These are phyloP conservation scores for Gracilaria vermiculophylla DNA, from an alignment of 23 red algal species.

Conservation along the genomic window DNA sequence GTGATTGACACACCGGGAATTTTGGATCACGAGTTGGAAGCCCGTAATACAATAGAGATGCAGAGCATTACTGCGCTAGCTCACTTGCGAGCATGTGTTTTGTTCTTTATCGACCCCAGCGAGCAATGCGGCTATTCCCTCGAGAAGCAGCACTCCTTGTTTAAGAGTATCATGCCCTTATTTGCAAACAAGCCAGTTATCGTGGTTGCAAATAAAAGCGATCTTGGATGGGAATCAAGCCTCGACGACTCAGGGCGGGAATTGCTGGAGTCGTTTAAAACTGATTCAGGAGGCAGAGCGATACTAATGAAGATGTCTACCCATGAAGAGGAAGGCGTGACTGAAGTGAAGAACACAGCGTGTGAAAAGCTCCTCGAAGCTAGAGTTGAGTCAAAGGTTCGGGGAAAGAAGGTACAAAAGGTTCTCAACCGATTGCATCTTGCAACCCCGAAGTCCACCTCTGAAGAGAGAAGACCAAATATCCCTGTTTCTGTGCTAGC, in stretches of 20 bases:
- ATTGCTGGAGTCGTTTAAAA: slow-evolving; percentile 41
- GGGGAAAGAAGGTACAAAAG: slow-evolving; percentile 39
- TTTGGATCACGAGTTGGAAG: slow-evolving; percentile 90
- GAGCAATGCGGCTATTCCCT: slow-evolving; percentile 93
- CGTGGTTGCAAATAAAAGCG: slow-evolving; percentile 90
- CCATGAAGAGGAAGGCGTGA: slow-evolving; percentile 59
- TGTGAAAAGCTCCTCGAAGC: slow-evolving; percentile 87
- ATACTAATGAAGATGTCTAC: slow-evolving; percentile 85
- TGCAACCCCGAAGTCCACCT: slow-evolving; percentile 61
- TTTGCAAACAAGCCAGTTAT: slow-evolving; percentile 93
- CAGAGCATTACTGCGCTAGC: slow-evolving; percentile 97
- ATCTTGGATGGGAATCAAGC: slow-evolving; percentile 88
- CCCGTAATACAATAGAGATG: slow-evolving; percentile 99
- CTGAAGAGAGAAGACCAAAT: slow-evolving; percentile 59
- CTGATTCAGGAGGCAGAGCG: slow-evolving; percentile 27
- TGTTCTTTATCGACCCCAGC: slow-evolving; percentile 97
- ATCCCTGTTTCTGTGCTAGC: slow-evolving; percentile 85
- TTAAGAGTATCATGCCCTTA: slow-evolving; percentile 82
- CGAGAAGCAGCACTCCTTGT: slow-evolving; percentile 79
- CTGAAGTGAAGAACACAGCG: slow-evolving; percentile 74
- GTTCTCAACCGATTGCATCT: slow-evolving; percentile 91
- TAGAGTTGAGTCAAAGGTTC: slow-evolving; percentile 82
- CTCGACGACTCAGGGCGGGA: slow-evolving; percentile 45
- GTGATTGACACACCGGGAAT: slow-evolving; percentile 99
- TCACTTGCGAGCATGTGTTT: slow-evolving; percentile 82